phyloP scores from a whole-genome alignment of 108 stramenopile genomes.

The Nannochloropsis gaditana region DNA sequence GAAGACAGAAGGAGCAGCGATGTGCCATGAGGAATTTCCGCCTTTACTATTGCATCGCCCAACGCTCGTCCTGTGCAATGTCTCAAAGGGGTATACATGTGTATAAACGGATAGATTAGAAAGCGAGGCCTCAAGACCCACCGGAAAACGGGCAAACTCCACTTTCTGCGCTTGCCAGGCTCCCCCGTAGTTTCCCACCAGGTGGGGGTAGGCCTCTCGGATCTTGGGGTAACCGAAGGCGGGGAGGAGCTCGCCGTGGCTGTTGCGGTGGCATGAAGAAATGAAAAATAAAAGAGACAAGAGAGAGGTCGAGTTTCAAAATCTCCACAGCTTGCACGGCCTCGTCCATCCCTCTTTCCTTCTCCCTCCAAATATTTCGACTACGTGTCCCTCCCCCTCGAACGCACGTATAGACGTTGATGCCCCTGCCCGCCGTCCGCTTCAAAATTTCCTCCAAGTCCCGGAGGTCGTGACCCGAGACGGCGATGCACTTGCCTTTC shows the following conservation, averaged over 20 bases:
- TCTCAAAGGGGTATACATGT: neutral
- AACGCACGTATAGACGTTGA: conserved; percentile 66
- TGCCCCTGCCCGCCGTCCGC: conserved; percentile 72
- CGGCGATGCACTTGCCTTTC: conserved; percentile 65
- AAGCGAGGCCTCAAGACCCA: neutral
- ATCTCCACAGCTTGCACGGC: no score
- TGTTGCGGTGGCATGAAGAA: neutral
- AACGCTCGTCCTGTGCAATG: neutral
- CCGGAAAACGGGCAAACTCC: conserved; percentile 55
- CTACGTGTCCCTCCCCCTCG: neutral
- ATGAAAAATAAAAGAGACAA: neutral
- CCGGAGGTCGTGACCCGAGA: conserved; percentile 68
- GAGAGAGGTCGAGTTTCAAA: neutral
- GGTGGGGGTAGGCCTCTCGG: conserved; percentile 60
- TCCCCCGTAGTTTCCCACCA: conserved; percentile 69
- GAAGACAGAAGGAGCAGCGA: no score
- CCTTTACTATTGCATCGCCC: no score
- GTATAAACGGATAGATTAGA: neutral
- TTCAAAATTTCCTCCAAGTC: conserved; percentile 62
- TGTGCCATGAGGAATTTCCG: no score
- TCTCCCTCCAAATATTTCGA: neutral
- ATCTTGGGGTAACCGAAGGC: conserved; percentile 70
- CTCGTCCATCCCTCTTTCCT: neutral
- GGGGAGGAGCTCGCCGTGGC: conserved; percentile 76
- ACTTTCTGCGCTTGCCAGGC: conserved; percentile 78